These are phyloP conservation scores for Solanum piurae DNA, from an alignment of 257 asterid species.

Conservation along the genomic window DNA sequence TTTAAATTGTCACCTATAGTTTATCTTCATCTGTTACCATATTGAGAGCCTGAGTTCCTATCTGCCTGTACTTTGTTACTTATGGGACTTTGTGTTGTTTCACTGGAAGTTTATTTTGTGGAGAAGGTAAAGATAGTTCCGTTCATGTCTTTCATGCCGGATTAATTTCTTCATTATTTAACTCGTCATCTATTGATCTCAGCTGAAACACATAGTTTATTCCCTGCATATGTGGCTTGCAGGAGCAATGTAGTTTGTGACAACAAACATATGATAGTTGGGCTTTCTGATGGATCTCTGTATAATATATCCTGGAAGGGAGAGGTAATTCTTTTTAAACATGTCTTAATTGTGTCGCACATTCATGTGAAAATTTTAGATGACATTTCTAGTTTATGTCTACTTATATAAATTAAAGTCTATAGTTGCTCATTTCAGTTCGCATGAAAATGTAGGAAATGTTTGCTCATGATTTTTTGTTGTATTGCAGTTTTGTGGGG, in stretches of 20 bases:
- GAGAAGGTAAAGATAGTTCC: background rate
- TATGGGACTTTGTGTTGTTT: background rate
- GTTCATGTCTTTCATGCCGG: background rate
- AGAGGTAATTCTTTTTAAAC: conserved; percentile 50
- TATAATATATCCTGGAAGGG: conserved; percentile 99
- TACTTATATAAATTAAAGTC: background rate
- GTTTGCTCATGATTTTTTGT: background rate
- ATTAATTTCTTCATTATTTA: background rate
- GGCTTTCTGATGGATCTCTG: conserved; percentile 95
- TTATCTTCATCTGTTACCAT: background rate
- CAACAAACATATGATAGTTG: conserved; percentile 77
- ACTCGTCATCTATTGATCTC: background rate
- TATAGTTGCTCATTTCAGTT: background rate
- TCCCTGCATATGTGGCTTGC: conserved; percentile 13
- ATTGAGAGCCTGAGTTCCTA: background rate
- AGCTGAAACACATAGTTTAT: background rate
- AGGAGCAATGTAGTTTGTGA: conserved; percentile 99
- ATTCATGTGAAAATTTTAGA: background rate
- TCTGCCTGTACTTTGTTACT: background rate
- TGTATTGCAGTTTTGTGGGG: conserved; percentile 65
- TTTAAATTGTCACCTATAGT: background rate
- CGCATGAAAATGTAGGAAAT: background rate
- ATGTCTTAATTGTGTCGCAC: background rate
- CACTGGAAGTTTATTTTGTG: background rate
- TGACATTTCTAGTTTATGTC: background rate